These are phyloP conservation scores for Agrocybe chaxingu DNA, from an alignment of 768 basidiomycete genomes.

Conservation along the genomic window DNA sequence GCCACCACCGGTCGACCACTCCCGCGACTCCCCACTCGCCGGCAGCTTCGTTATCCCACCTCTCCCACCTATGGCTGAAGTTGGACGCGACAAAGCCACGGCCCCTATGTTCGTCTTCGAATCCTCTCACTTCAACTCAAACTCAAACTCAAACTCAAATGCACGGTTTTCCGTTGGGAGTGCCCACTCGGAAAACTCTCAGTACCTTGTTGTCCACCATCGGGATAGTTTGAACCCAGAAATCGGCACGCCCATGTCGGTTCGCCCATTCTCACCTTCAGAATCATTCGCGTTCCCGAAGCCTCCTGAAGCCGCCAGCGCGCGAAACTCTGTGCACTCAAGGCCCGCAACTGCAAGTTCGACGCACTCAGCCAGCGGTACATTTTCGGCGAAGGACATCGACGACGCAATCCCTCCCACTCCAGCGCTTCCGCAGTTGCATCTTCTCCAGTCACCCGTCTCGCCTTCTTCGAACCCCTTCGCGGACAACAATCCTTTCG, in stretches of 20 bases:
- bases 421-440: constrained; percentile 10
- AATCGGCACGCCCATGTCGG: constrained; percentile 48
- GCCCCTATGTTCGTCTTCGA: constrained; percentile 30
- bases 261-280: constrained; percentile 63
- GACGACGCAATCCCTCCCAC: constrained; percentile 8
- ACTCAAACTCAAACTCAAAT: constrained; percentile 6
- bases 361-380: too few species aligned
- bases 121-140: constrained; percentile 15
- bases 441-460: too few species aligned
- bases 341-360: constrained; percentile 15
- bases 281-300: constrained; percentile 70
- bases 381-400: constrained; percentile 1
- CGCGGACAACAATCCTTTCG: too few species aligned
- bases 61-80: constrained; percentile 54
- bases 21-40: constrained; percentile 3
- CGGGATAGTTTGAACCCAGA: constrained; percentile 23
- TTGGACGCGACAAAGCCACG: constrained; percentile 34
- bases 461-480: neutral
- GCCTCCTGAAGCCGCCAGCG: constrained; percentile 30
- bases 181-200: constrained; percentile 33
- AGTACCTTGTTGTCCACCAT: constrained; percentile 36
- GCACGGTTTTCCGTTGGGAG: constrained; percentile 39
- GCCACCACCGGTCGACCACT: constrained; percentile 57
- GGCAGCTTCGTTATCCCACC: constrained; percentile 26
- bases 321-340: constrained; percentile 12